phyloP scores from a whole-genome alignment of 1,284 basidiomycete genomes.

The Rhodotorula sp. region DNA sequence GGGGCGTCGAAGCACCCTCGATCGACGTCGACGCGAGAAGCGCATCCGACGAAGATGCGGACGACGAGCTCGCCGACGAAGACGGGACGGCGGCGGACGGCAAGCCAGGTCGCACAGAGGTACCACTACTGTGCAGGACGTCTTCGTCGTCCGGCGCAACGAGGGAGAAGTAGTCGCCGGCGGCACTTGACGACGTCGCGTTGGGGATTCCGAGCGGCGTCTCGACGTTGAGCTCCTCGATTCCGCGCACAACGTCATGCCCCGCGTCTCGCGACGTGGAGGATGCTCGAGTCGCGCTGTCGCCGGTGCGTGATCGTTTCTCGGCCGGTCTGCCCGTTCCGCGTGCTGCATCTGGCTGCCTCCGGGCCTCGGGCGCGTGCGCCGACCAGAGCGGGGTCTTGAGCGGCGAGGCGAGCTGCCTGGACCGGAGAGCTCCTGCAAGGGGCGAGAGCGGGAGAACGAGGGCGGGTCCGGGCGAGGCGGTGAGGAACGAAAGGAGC shows the following conservation, averaged over 20 bases:
- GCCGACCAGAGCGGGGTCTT: conserved; percentile 9
- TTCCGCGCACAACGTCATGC: neutral
- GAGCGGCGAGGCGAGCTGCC: neutral
- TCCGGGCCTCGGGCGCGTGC: neutral
- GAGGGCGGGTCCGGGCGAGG: conserved; percentile 14
- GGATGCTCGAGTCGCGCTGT: neutral
- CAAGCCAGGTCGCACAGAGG: too few species aligned
- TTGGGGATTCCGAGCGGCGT: conserved; percentile 9
- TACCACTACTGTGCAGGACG: neutral
- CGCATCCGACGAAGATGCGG: neutral
- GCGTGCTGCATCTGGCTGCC: too few species aligned
- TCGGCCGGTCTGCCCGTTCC: neutral
- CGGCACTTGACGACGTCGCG: too few species aligned
- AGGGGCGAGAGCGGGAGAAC: conserved; percentile 22
- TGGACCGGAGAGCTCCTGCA: conserved; percentile 7
- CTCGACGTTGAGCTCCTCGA: conserved; percentile 26
- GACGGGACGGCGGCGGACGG: neutral
- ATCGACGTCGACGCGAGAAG: neutral
- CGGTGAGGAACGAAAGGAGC: conserved; percentile 28
- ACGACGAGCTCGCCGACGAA: neutral
- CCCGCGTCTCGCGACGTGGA: neutral
- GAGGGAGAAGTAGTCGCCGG: conserved; percentile 27
- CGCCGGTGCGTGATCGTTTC: neutral
- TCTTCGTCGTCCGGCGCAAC: neutral
- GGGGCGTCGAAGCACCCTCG: neutral